Evolutionary conservation across 1,284 basidiomycete genomes (phyloP).

Genomic region (Rugosomyces carneus): DNA sequence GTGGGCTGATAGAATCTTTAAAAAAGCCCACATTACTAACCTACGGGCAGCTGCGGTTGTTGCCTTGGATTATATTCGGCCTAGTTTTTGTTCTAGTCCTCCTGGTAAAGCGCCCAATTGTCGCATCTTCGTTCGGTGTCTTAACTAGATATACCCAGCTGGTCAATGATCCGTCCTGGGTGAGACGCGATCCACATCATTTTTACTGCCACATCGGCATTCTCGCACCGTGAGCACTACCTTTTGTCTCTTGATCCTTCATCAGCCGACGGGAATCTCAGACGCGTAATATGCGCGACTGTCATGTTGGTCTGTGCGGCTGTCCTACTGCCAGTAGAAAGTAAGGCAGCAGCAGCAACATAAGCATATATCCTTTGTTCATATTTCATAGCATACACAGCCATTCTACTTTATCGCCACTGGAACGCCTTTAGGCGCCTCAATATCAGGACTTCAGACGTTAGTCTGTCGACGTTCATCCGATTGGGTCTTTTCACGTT

Average conservation of each 20-base stretch:
- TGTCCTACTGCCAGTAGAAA: constrained; percentile 1
- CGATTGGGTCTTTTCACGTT: constrained; percentile 3
- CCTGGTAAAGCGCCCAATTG: background rate
- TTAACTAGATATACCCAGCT: background rate
- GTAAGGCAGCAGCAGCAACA: background rate
- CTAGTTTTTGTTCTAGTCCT: background rate
- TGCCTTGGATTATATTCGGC: constrained; percentile 4
- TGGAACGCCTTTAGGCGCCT: constrained; percentile 4
- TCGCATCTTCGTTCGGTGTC: background rate
- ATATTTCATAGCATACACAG: background rate
- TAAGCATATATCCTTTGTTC: background rate
- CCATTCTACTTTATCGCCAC: constrained; percentile 5
- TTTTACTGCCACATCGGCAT: constrained; percentile 13
- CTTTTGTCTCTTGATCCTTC: background rate
- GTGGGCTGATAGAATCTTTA: background rate
- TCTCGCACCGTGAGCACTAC: constrained; percentile 6
- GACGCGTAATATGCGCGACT: constrained; percentile 1
- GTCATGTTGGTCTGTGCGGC: constrained; percentile 1
- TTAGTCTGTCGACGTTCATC: constrained; percentile 6
- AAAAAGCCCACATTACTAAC: background rate
- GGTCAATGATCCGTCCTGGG: constrained; percentile 3
- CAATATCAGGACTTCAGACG: background rate
- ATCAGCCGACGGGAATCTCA: background rate
- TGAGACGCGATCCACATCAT: constrained; percentile 8
- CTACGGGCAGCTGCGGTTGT: background rate